These are phyloP conservation scores for Galium porrigens DNA, from an alignment of 305 asterid species.

Conservation along the genomic window DNA sequence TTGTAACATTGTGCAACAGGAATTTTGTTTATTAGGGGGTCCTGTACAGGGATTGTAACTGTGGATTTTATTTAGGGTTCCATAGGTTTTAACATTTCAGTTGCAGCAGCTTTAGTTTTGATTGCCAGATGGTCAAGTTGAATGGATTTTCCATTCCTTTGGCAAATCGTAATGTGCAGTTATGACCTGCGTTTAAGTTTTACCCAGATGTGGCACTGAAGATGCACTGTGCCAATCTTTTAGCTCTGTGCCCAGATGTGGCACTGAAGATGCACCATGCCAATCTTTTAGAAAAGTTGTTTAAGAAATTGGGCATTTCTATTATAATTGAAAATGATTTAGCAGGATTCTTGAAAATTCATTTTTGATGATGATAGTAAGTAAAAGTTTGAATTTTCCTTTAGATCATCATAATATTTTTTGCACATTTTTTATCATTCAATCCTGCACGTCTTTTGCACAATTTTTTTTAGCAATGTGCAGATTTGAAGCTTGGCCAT, in stretches of 20 bases:
- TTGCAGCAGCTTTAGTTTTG: neutral
- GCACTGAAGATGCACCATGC: neutral
- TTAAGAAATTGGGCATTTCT: neutral
- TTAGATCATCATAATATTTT: no score
- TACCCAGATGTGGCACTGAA: neutral
- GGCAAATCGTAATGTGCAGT: neutral
- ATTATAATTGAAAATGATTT: neutral
- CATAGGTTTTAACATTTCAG: neutral
- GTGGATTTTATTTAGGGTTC: neutral
- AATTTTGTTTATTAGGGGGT: neutral
- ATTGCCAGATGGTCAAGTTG: neutral
- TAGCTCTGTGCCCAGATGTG: neutral
- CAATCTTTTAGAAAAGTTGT: neutral
- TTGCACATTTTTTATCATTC: no score
- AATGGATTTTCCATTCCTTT: neutral
- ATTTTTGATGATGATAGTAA: no score
- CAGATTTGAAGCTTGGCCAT: no score
- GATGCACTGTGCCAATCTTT: neutral
- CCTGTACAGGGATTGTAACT: conserved; percentile 13
- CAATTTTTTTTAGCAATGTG: no score
- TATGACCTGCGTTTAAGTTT: neutral
- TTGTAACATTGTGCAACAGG: conserved; percentile 4
- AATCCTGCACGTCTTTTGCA: no score
- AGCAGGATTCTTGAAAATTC: no score
- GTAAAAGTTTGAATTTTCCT: no score